Percentiles rank a stretch among this genome's conserved stretches.
Conservation (phyloP, 306 rosid genomes). For the Corylus avellana region DNA sequence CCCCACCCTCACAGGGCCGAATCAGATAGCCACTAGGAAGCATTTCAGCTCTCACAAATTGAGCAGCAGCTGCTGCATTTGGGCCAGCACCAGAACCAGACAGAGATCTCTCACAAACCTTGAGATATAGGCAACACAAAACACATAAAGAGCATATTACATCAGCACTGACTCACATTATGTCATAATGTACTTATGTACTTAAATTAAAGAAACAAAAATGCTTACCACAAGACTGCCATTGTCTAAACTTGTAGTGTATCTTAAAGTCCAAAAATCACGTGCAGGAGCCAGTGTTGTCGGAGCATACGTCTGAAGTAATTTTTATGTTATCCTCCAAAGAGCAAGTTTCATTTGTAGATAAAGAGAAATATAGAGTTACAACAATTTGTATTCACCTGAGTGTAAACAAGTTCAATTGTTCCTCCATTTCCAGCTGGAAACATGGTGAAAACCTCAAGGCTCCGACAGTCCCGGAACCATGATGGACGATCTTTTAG, state of each 20-base stretch:
- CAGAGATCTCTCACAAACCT: constrained; percentile 97
- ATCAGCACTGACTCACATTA: background rate
- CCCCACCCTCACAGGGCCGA: constrained; percentile 99
- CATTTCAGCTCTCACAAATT: constrained; percentile 81
- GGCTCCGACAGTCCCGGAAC: constrained; percentile 98
- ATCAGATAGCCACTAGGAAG: constrained; percentile 96
- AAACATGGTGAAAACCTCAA: constrained; percentile 88
- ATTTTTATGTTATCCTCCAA: background rate
- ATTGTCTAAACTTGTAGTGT: constrained; percentile 78
- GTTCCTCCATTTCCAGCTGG: constrained; percentile 95
- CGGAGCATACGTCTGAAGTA: constrained; percentile 82
- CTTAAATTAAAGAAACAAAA: background rate
- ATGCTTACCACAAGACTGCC: constrained; percentile 90
- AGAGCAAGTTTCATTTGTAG: background rate
- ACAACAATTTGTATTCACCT: constrained; percentile 45
- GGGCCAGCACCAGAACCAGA: constrained; percentile 95
- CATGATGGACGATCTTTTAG: constrained; percentile 97
- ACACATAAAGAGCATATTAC: background rate
- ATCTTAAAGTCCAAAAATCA: constrained; percentile 98
- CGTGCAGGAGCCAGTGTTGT: constrained; percentile 96
- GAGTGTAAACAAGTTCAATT: constrained; percentile 89
- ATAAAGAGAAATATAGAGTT: background rate
- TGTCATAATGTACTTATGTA: background rate
- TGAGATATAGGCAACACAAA: constrained; percentile 5
- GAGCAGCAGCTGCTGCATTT: constrained; percentile 69